A percentile compares a stretch with the other conserved stretches of the same genome.
Evolutionary conservation across 495 filamentous ascomycete genomes (phyloP).

Genomic region (Neurospora sp.): DNA sequence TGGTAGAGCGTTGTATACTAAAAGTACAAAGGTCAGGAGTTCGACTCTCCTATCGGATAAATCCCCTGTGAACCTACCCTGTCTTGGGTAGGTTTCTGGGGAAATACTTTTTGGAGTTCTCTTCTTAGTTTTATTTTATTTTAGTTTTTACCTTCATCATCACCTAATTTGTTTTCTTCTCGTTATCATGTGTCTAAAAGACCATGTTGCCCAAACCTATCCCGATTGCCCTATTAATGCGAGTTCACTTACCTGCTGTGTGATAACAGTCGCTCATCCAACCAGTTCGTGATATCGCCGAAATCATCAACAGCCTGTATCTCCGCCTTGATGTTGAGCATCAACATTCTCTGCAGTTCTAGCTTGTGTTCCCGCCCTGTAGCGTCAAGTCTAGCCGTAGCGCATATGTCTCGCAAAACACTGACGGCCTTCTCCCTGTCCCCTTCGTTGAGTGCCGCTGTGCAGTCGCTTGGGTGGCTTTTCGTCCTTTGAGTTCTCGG

Average conservation of each 20-base stretch:
- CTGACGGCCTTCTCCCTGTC: slow-evolving; percentile 33
- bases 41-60: background rate
- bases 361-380: slow-evolving; percentile 37
- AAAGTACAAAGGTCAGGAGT: background rate
- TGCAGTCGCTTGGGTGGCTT: slow-evolving; percentile 1
- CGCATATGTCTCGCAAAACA: slow-evolving; percentile 47
- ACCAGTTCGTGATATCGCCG: slow-evolving; percentile 53
- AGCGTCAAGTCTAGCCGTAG: background rate
- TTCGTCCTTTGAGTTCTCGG: background rate
- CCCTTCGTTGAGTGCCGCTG: background rate
- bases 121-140: background rate
- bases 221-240: background rate
- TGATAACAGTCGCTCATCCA: slow-evolving; percentile 37
- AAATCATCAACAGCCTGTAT: slow-evolving; percentile 68
- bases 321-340: slow-evolving; percentile 80
- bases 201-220: background rate
- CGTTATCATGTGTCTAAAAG: background rate
- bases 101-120: background rate
- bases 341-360: slow-evolving; percentile 78
- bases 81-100: background rate
- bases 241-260: background rate
- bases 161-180: background rate
- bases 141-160: background rate
- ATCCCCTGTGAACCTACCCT: background rate
- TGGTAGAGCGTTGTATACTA: background rate